These are phyloP conservation scores for Vicia villosa DNA, from an alignment of 306 rosid species.

Conservation along the genomic window DNA sequence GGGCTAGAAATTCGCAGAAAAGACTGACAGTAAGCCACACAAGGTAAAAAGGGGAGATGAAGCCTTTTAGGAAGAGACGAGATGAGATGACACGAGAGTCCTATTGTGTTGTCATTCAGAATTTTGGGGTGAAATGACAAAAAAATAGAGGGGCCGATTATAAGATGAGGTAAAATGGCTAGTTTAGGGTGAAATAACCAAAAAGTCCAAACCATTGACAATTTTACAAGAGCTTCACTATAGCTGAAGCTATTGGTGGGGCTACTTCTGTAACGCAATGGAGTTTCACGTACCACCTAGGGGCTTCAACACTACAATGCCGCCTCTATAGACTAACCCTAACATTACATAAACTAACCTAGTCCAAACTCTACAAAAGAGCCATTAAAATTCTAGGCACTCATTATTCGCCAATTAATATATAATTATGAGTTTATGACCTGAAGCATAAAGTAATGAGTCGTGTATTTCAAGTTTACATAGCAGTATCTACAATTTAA, in stretches of 20 bases:
- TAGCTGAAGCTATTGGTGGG: neutral
- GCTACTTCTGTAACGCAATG: neutral
- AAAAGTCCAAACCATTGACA: neutral
- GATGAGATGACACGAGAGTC: neutral
- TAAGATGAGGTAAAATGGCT: neutral
- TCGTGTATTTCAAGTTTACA: slow-evolving; percentile 17
- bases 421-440: neutral
- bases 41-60: neutral
- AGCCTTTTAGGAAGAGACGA: neutral
- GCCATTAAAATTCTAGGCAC: slow-evolving; percentile 12
- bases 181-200: neutral
- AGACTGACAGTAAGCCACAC: neutral
- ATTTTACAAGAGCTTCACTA: neutral
- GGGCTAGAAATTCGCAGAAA: neutral
- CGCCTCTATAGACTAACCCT: neutral
- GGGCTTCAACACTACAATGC: neutral
- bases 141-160: neutral
- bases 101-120: neutral
- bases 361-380: slow-evolving; percentile 5
- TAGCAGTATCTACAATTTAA: slow-evolving; percentile 19
- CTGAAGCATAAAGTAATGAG: slow-evolving; percentile 24
- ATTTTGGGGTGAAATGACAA: slow-evolving; percentile 1
- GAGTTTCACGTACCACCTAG: neutral
- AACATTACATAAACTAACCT: neutral
- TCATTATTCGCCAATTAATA: slow-evolving; percentile 5